These are phyloP conservation scores for Rhododendron vialii DNA, from an alignment of 148 eudicot species.

Conservation along the genomic window DNA sequence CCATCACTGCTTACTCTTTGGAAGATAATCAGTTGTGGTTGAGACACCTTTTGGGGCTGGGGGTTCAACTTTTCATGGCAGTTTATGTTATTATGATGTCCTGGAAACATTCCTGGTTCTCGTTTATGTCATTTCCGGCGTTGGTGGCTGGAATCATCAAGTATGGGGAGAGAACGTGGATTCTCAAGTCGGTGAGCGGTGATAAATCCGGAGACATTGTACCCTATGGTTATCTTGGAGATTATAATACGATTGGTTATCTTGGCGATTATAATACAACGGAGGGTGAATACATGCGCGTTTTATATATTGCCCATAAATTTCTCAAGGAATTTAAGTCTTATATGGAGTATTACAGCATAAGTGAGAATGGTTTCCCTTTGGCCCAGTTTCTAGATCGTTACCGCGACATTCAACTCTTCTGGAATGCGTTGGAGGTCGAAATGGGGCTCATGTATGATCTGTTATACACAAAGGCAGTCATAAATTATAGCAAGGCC, in stretches of 20 bases:
- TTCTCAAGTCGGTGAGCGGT: neutral
- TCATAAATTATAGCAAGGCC: neutral
- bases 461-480: neutral
- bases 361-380: neutral
- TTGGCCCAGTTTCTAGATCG: neutral
- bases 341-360: neutral
- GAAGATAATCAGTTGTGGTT: neutral
- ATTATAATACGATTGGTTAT: neutral
- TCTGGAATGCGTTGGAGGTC: neutral
- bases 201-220: neutral
- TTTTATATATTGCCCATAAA: neutral
- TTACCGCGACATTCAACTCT: neutral
- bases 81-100: neutral
- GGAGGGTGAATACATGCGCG: neutral
- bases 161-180: neutral
- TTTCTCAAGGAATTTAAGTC: neutral
- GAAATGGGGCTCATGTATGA: neutral
- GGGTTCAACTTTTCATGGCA: neutral
- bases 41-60: neutral
- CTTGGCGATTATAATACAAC: neutral
- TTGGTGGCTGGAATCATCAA: neutral
- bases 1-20: neutral
- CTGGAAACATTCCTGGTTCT: neutral
- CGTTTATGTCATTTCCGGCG: neutral
- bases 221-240: neutral